Evolutionary conservation across 2,329 filamentous ascomycete genomes (phyloP), one percentile per base, ranked within the genome.

Genomic region (Calonectria hongkongensis): DNA sequence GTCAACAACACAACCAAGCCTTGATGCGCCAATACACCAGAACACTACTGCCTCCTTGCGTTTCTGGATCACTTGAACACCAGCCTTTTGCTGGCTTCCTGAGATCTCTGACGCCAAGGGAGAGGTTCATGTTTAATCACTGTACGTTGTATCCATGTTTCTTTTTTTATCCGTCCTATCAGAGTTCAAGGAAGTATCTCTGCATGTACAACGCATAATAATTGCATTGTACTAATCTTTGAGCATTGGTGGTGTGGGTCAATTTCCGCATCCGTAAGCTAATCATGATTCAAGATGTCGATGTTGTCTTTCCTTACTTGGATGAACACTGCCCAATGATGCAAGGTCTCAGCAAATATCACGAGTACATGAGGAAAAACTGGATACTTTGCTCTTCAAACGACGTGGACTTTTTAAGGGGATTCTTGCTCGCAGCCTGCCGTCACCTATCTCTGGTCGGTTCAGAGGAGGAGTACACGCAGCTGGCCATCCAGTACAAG

Each of bases 401-500:
- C 5, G 64, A 75, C 28, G 13, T 51, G 3, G 74, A 74, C 13
- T 62, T 75, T 36, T 60, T 74, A 9, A 33, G n/a, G 41, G 74
- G 72, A 12, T 75, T 73, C 30, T 43, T 75, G 30, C 72, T 75
- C 16, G 66, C 66, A 3, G 63, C 74, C 1, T 75, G 62, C 21
- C 74, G 74, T 15, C 70, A 74, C 8, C 56, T 75, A 15, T 66
- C 54, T 13, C 51, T 74, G 18, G 33, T 70, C 16, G 25, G 51
- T 7, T 18, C 27, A 25, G 50, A 68, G 8, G 7, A 68, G 7
- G 60, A 68, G 4, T 75, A 70, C 12, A 41, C 50, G 0, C n/a
- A 70, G 21, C 33, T 74, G 9, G 74, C 74, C 13, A 50, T 75
- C 12, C 58, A 75, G 56, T 75, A 75, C 41, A 75, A 74, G 28